phyloP scores from a whole-genome alignment of 495 filamentous ascomycete genomes.

The Penicillium crystallinum region DNA sequence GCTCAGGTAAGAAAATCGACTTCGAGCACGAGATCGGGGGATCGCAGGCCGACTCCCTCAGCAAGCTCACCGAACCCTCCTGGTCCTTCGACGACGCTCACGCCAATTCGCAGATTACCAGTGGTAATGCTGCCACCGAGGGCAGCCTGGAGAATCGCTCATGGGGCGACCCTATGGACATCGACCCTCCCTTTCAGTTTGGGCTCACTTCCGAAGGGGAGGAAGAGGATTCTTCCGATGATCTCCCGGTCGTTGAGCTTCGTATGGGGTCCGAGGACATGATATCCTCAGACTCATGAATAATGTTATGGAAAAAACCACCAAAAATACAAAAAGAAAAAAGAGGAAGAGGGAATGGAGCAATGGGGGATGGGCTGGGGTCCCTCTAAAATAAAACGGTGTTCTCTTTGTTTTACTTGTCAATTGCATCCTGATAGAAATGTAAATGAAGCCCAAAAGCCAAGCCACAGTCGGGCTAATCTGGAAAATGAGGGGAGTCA shows the following conservation, averaged over 20 bases:
- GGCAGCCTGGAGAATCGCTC: constrained; percentile 30
- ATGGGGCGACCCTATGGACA: constrained; percentile 31
- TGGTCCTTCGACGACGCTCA: constrained; percentile 38
- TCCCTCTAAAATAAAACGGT: neutral
- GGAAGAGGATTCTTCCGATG: constrained; percentile 36
- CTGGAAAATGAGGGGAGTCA: neutral
- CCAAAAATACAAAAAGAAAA: neutral
- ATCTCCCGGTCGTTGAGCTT: constrained; percentile 44
- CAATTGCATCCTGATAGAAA: neutral
- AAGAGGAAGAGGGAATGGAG: neutral
- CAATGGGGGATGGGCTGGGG: neutral
- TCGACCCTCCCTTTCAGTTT: constrained; percentile 18
- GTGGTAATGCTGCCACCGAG: constrained; percentile 21
- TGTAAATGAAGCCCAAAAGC: neutral
- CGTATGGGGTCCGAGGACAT: constrained; percentile 37
- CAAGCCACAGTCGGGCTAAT: neutral
- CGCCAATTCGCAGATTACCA: constrained; percentile 30
- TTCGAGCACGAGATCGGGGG: constrained; percentile 17
- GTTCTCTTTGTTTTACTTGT: neutral
- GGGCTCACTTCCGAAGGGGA: neutral
- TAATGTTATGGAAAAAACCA: neutral
- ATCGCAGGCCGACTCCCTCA: constrained; percentile 18
- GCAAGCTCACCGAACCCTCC: constrained; percentile 22
- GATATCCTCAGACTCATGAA: constrained; percentile 22
- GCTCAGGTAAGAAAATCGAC: constrained; percentile 31